Conservation (phyloP, 768 basidiomycete species). For the Leccinum sublutescens region DNA sequence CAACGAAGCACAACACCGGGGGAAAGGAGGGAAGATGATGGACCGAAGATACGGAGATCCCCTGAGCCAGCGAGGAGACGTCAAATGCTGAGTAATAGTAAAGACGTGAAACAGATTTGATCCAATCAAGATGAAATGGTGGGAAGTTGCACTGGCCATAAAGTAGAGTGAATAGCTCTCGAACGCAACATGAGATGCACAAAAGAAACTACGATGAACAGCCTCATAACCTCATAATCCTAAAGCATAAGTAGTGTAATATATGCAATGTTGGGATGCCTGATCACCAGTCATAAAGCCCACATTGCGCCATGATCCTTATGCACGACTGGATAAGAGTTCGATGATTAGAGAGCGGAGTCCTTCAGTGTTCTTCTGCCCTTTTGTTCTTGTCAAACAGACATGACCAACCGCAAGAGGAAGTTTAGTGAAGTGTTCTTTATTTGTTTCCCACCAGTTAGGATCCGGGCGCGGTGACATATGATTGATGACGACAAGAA, state of each 20-base stretch:
- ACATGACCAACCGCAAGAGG: constrained; percentile 12
- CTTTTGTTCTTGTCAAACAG: constrained; percentile 18
- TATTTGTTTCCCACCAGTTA: constrained; percentile 24
- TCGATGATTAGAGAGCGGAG: constrained; percentile 19
- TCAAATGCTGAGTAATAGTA: too few species aligned
- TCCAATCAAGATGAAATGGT: neutral
- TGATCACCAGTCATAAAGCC: neutral
- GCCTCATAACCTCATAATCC: neutral
- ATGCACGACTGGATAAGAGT: constrained; percentile 7
- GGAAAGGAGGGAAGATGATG: too few species aligned
- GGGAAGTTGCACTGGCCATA: neutral
- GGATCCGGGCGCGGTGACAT: constrained; percentile 17
- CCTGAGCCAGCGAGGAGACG: too few species aligned
- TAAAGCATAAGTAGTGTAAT: neutral
- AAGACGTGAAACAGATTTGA: too few species aligned
- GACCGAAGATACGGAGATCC: too few species aligned
- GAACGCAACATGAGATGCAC: neutral
- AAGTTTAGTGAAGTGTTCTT: constrained; percentile 20
- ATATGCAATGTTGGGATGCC: neutral
- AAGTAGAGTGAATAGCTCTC: neutral
- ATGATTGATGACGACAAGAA: constrained; percentile 24
- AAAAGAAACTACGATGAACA: neutral
- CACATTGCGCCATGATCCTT: neutral
- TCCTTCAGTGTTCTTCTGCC: constrained; percentile 19
- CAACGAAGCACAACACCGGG: neutral